Evolutionary conservation across 1,139 yeast genomes (phyloP).

Genomic region (Pneumocystis carinii): DNA sequence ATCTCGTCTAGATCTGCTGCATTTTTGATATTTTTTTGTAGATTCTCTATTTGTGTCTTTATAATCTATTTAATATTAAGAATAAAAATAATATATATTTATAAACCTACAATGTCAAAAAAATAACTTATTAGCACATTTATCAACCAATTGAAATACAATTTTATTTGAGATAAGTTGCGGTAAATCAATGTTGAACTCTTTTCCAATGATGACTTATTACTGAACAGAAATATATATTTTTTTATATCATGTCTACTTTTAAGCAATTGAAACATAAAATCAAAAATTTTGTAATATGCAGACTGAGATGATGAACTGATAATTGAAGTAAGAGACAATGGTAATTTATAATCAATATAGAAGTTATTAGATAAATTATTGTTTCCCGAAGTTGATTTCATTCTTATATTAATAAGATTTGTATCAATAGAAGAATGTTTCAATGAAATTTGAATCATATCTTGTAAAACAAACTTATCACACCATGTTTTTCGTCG

Average conservation of each 20-base stretch:
- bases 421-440: background rate
- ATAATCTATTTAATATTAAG: background rate
- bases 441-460: background rate
- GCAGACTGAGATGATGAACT: background rate
- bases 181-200: background rate
- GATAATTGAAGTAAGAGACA: background rate
- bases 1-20: background rate
- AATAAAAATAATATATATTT: background rate
- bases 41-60: background rate
- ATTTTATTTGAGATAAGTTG: background rate
- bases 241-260: background rate
- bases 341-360: background rate
- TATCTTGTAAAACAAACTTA: background rate
- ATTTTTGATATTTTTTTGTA: background rate
- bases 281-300: background rate
- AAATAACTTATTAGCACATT: background rate
- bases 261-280: background rate
- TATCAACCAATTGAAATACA: background rate
- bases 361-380: background rate
- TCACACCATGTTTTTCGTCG: background rate
- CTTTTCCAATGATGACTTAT: background rate
- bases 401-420: background rate
- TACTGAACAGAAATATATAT: background rate
- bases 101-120: background rate
- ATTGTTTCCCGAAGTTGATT: background rate